These are phyloP conservation scores for Thielaviopsis musarum DNA, from an alignment of 2,329 filamentous ascomycete genomes.

Conservation along the genomic window DNA sequence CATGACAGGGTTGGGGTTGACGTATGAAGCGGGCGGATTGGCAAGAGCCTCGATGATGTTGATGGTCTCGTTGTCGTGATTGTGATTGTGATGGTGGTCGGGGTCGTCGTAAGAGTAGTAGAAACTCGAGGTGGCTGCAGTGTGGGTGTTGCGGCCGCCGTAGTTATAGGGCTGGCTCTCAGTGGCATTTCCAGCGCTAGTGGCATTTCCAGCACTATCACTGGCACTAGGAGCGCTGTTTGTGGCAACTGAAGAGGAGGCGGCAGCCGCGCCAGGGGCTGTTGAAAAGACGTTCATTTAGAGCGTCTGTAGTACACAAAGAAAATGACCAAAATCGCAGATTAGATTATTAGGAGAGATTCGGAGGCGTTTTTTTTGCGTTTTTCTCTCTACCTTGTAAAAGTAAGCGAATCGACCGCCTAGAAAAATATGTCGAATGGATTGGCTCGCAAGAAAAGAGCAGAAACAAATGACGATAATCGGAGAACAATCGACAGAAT, in stretches of 20 bases:
- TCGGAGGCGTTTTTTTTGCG: background rate
- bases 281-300: background rate
- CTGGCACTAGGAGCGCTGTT: background rate
- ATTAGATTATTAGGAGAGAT: background rate
- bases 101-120: background rate
- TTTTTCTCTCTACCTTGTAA: background rate
- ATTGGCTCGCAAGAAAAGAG: background rate
- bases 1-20: background rate
- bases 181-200: background rate
- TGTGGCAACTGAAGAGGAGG: background rate
- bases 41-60: background rate
- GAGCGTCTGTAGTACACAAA: background rate
- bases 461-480: background rate
- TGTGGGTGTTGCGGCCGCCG: background rate
- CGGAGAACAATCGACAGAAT: background rate
- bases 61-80: background rate
- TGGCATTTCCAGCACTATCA: background rate
- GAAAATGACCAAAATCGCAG: background rate
- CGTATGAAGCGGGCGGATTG: background rate
- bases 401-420: too few species aligned
- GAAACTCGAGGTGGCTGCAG: background rate
- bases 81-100: background rate
- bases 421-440: background rate
- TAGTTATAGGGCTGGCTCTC: background rate
- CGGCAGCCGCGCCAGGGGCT: background rate